A percentile compares a stretch with the other conserved stretches of the same genome.
phyloP scores from a whole-genome alignment of 768 basidiomycete genomes.

The Podaxis sp. region DNA sequence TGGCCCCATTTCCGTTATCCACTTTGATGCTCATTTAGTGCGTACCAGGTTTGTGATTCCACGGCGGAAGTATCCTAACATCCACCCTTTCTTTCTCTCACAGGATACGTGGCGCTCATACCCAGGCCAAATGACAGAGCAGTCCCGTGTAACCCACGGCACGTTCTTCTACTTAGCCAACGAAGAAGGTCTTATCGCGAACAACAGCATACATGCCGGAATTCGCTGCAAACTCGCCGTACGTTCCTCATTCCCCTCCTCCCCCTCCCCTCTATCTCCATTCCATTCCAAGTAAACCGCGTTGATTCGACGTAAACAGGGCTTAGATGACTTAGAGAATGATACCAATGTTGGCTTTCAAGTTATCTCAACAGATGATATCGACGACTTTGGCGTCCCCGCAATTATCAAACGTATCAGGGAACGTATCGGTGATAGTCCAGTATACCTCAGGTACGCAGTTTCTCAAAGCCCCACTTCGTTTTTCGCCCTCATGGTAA shows the following conservation, averaged over 20 bases:
- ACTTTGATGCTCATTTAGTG: slow-evolving; percentile 70
- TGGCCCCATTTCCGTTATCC: slow-evolving; percentile 80
- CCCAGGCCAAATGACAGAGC: slow-evolving; percentile 56
- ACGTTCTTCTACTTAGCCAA: slow-evolving; percentile 83
- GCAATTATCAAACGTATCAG: slow-evolving; percentile 74
- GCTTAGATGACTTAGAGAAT: slow-evolving; percentile 59
- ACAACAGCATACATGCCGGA: slow-evolving; percentile 83
- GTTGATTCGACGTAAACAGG: slow-evolving; percentile 37
- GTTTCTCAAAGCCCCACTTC: neutral
- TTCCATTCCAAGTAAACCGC: slow-evolving; percentile 15
- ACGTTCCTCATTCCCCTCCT: slow-evolving; percentile 17
- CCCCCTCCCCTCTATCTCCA: slow-evolving; percentile 1
- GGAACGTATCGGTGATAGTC: slow-evolving; percentile 66
- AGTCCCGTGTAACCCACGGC: slow-evolving; percentile 77
- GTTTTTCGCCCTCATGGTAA: neutral
- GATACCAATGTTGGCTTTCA: slow-evolving; percentile 78
- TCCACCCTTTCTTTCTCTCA: slow-evolving; percentile 33
- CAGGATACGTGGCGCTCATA: slow-evolving; percentile 67
- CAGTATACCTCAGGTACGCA: slow-evolving; percentile 74
- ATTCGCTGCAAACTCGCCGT: slow-evolving; percentile 71
- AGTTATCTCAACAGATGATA: slow-evolving; percentile 76
- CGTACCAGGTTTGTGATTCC: slow-evolving; percentile 28
- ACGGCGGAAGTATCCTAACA: slow-evolving; percentile 31
- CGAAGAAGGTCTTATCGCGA: slow-evolving; percentile 74
- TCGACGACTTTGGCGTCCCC: slow-evolving; percentile 75